Evolutionary conservation across 176 grass and related monocot genomes (phyloP), one percentile per base, ranked within the genome.

Genomic region (Themeda triandra): DNA sequence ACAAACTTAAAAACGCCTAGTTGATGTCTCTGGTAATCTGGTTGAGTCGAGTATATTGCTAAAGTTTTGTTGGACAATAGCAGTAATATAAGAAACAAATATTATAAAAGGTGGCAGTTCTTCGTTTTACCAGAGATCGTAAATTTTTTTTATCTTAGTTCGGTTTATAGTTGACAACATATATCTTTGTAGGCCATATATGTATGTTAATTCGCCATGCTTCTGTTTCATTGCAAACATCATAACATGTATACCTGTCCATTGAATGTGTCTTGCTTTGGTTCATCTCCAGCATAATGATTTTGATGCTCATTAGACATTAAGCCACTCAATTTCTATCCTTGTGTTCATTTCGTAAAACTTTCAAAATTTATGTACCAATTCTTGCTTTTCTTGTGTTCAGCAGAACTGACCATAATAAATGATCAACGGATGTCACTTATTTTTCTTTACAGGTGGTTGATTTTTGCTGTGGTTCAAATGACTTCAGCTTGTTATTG

Each of bases 381-480:
- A 63, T 8, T 62, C 64, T 25, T 62, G 31, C 33, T 30, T 60
- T 60, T 60, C 58, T 25, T 27, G 23, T 82, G 33, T 46, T 46
- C 4, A 78, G 28, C 25, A 48, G 40, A 87, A 73, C 4, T 76
- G 36, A 62, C 23, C 6, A 42, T 36, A 74, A 66, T 37, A 80
- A 3, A 68, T 69, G 33, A 71, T 81, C 1, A 64, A 65, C 23
- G 56, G 41, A 74, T 76, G 46, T 5, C 40, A 72, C 33, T 54
- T 65, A 25, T 17, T 15, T 19, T 51, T 63, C 31, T 62, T 79
- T 86, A 56, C 69, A 98, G 96, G 83, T 98, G 24, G 93, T 98
- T 58, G 96, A 98, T 84, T 98, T 98, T 84, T 95, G 92, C 60
- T 98, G 96, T 76, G 96, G 96, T 82, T 89, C 96, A 35, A 98